Percentiles rank a stretch among this genome's conserved stretches.
Evolutionary conservation across 2,329 filamentous ascomycete genomes (phyloP).

Genomic region (Cercospora sp.): DNA sequence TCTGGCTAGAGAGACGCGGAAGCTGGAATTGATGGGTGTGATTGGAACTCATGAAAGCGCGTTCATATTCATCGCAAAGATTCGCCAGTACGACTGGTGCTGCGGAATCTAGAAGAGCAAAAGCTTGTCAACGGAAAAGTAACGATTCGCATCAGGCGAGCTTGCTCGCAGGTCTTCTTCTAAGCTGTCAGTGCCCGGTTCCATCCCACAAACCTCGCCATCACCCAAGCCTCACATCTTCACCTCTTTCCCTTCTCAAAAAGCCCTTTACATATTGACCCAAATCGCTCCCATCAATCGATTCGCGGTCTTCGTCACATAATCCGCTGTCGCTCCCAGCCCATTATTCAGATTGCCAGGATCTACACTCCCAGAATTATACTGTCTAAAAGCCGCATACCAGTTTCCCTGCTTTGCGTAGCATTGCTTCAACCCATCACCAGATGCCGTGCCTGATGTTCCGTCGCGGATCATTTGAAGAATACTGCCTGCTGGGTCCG

Average conservation of each 20-base stretch:
- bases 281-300: slow-evolving; percentile 41
- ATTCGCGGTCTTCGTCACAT: slow-evolving; percentile 55
- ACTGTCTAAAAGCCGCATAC: slow-evolving; percentile 51
- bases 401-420: slow-evolving; percentile 37
- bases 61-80: background rate
- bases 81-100: background rate
- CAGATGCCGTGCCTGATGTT: slow-evolving; percentile 44
- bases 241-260: background rate
- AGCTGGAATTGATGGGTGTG: background rate
- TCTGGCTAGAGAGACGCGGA: background rate
- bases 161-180: background rate
- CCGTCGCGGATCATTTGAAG: slow-evolving; percentile 46
- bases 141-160: background rate
- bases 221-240: background rate
- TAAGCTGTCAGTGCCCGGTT: background rate
- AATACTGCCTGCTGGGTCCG: slow-evolving; percentile 30
- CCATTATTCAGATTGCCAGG: slow-evolving; percentile 36
- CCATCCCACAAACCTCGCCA: background rate
- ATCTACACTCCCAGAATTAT: slow-evolving; percentile 37
- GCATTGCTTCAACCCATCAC: slow-evolving; percentile 46
- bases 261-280: background rate
- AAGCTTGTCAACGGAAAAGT: background rate
- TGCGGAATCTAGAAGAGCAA: background rate
- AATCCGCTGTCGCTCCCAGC: slow-evolving; percentile 53
- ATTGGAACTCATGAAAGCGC: background rate